A percentile compares a stretch with the other conserved stretches of the same genome.
Conservation (phyloP, 202 grass and related monocot species). For the Dendrocalamus latiflorus region DNA sequence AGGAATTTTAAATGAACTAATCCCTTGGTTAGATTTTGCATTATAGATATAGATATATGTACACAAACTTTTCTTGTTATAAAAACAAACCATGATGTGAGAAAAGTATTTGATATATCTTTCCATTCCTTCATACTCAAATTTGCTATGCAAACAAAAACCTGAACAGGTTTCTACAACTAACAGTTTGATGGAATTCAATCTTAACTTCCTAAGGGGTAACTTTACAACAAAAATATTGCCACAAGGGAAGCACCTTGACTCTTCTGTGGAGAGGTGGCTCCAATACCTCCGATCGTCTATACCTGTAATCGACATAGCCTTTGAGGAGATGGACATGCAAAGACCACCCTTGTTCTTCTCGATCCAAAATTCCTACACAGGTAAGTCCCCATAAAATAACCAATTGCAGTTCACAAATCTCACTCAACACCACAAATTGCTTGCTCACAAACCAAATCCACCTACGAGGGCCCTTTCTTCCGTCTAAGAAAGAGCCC, state of each 20-base stretch:
- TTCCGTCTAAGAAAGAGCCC: neutral
- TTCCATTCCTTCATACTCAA: neutral
- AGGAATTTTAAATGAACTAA: no score
- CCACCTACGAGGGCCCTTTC: neutral
- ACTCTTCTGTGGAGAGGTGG: constrained; percentile 45
- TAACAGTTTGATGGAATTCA: neutral
- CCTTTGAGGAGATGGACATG: constrained; percentile 42
- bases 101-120: neutral
- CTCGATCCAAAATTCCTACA: constrained; percentile 51
- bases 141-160: neutral
- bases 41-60: no score
- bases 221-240: neutral
- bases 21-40: no score
- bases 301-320: constrained; percentile 46
- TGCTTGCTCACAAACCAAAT: neutral
- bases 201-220: neutral
- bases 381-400: neutral
- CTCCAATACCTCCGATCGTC: constrained; percentile 57
- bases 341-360: constrained; percentile 50
- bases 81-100: neutral
- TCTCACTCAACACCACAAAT: neutral
- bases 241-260: constrained; percentile 21
- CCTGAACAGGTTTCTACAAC: neutral
- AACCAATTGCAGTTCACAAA: neutral
- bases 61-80: neutral